phyloP scores from a whole-genome alignment of 306 rosid genomes.

The Ceratonia siliqua region DNA sequence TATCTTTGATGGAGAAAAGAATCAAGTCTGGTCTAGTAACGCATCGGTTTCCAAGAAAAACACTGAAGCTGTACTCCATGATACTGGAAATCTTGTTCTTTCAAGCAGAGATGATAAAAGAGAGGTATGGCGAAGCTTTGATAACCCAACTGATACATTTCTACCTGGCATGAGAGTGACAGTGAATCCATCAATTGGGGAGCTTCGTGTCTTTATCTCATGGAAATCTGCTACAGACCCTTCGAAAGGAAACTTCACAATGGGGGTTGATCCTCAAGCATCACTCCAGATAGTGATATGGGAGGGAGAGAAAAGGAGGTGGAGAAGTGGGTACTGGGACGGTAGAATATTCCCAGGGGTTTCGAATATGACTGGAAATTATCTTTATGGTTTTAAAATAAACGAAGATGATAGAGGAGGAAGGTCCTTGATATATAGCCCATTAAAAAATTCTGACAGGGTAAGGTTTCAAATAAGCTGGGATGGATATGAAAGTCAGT shows the following conservation, averaged over 20 bases:
- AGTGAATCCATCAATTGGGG: conserved; percentile 23
- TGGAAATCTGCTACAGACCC: conserved; percentile 69
- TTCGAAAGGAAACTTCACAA: conserved; percentile 47
- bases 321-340: conserved; percentile 83
- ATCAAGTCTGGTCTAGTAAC: conserved; percentile 48
- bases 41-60: conserved; percentile 13
- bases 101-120: neutral
- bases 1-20: conserved; percentile 40
- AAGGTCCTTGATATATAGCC: conserved; percentile 29
- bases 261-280: conserved; percentile 55
- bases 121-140: conserved; percentile 55
- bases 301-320: conserved; percentile 48
- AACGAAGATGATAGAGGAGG: neutral
- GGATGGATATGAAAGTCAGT: conserved; percentile 56
- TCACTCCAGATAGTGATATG: conserved; percentile 60
- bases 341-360: conserved; percentile 50
- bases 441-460: neutral
- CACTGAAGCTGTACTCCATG: conserved; percentile 30
- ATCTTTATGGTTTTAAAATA: conserved; percentile 45
- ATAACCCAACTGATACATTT: conserved; percentile 56
- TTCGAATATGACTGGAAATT: conserved; percentile 41
- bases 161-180: conserved; percentile 60
- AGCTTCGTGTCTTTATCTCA: conserved; percentile 41
- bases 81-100: conserved; percentile 53
- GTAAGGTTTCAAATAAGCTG: conserved; percentile 55